Conservation (phyloP, 164 flowering plant species). For the Annona squamosa region DNA sequence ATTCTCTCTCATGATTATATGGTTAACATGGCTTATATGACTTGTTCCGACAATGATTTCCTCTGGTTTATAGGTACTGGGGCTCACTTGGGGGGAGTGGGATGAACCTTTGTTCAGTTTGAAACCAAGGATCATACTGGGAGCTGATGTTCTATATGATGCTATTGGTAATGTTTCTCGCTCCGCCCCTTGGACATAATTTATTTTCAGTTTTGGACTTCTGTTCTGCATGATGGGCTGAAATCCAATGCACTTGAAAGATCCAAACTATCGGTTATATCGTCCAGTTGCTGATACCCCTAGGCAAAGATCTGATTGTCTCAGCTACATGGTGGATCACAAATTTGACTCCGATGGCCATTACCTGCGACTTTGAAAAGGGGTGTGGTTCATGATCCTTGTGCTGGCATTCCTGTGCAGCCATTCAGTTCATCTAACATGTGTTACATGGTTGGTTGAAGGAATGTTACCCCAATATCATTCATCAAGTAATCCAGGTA, state of each 20-base stretch:
- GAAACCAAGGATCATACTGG: constrained; percentile 65
- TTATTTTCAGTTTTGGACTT: background rate
- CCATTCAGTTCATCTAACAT: background rate
- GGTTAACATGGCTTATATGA: background rate
- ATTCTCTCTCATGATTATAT: background rate
- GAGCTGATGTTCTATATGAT: constrained; percentile 92
- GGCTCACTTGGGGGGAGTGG: constrained; percentile 95
- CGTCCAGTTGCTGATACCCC: background rate
- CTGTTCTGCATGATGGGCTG: background rate
- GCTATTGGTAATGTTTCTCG: constrained; percentile 42
- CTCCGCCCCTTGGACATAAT: background rate
- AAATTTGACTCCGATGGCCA: background rate
- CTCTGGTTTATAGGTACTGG: constrained; percentile 46
- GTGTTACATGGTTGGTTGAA: background rate
- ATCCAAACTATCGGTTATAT: background rate
- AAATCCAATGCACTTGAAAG: background rate
- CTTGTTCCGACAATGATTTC: background rate
- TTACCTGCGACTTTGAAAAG: background rate
- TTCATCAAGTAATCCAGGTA: background rate
- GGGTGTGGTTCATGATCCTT: background rate
- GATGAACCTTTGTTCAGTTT: constrained; percentile 53
- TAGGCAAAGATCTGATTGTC: background rate
- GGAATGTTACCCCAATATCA: background rate
- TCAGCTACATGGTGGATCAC: background rate
- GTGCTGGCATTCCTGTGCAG: background rate